Evolutionary conservation across 768 basidiomycete species (phyloP).

Genomic region (Amanita rubescens): DNA sequence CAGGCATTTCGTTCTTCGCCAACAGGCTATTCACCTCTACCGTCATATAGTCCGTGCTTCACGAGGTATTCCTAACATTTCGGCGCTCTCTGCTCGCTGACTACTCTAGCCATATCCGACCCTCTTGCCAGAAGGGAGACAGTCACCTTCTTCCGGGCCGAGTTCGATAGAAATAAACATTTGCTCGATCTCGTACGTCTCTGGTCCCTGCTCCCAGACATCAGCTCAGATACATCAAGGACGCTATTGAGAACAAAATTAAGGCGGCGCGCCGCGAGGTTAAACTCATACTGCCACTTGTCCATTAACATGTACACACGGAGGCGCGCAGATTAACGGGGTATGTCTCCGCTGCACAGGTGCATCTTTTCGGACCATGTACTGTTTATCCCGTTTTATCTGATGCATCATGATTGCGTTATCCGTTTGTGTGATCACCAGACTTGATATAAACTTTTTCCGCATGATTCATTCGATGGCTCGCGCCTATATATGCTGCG

Average conservation of each 20-base stretch:
- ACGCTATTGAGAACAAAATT: constrained; percentile 53
- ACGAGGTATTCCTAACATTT: constrained; percentile 35
- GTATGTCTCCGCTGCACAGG: background rate
- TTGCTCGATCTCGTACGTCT: constrained; percentile 48
- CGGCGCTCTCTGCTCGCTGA: constrained; percentile 3
- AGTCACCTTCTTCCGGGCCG: constrained; percentile 61
- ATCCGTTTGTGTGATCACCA: background rate
- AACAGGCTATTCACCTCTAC: constrained; percentile 55
- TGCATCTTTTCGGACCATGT: background rate
- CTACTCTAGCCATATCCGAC: constrained; percentile 52
- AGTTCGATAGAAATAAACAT: constrained; percentile 58
- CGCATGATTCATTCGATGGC: background rate
- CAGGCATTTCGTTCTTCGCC: constrained; percentile 69
- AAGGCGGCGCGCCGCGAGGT: constrained; percentile 52
- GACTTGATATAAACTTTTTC: background rate
- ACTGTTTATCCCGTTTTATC: background rate
- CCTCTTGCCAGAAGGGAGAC: constrained; percentile 56
- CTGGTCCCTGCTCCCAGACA: background rate
- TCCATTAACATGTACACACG: background rate
- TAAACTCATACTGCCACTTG: constrained; percentile 43
- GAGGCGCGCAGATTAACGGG: background rate
- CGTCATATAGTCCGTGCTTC: constrained; percentile 63
- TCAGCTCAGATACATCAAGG: constrained; percentile 26
- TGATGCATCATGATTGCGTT: background rate
- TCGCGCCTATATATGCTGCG: constrained; percentile 1